Evolutionary conservation across 1,284 basidiomycete genomes (phyloP).

Genomic region (Naganishia cerealis): DNA sequence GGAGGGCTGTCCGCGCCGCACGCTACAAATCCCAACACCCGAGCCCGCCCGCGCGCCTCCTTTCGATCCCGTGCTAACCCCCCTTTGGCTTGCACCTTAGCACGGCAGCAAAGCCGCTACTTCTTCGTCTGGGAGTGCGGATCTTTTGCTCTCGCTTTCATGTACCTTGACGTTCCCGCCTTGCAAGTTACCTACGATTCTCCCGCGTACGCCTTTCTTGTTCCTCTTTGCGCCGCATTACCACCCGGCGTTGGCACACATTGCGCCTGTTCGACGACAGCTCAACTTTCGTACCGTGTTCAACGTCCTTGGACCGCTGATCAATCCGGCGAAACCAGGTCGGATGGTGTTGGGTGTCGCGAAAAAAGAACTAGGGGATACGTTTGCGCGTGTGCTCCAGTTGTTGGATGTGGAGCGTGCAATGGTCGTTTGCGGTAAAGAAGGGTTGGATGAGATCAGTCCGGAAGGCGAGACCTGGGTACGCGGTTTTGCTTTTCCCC

Average conservation of each 20-base stretch:
- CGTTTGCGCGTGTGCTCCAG: constrained; percentile 74
- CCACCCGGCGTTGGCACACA: constrained; percentile 79
- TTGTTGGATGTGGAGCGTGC: constrained; percentile 69
- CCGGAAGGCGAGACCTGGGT: constrained; percentile 85
- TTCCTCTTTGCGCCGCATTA: constrained; percentile 94
- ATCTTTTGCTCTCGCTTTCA: constrained; percentile 81
- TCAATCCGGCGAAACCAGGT: constrained; percentile 83
- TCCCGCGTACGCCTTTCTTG: constrained; percentile 68
- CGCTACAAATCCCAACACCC: not conserved
- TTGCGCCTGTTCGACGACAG: constrained; percentile 80
- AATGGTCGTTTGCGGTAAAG: constrained; percentile 89
- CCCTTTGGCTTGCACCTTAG: too few relatives aligned
- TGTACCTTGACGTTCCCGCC: constrained; percentile 73
- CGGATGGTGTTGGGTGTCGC: constrained; percentile 91
- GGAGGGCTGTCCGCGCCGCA: not conserved
- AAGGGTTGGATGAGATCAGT: constrained; percentile 91
- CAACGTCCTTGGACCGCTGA: constrained; percentile 90
- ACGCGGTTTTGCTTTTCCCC: constrained; percentile 37
- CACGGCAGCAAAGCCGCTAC: constrained; percentile 93
- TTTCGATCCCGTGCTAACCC: not conserved
- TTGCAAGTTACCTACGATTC: constrained; percentile 61
- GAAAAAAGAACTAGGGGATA: constrained; percentile 74
- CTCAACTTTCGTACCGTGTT: constrained; percentile 97
- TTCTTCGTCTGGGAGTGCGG: constrained; percentile 90
- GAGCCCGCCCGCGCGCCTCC: too few relatives aligned